Conservation (phyloP, 2,329 filamentous ascomycete species). For the Venturia carpophila region DNA sequence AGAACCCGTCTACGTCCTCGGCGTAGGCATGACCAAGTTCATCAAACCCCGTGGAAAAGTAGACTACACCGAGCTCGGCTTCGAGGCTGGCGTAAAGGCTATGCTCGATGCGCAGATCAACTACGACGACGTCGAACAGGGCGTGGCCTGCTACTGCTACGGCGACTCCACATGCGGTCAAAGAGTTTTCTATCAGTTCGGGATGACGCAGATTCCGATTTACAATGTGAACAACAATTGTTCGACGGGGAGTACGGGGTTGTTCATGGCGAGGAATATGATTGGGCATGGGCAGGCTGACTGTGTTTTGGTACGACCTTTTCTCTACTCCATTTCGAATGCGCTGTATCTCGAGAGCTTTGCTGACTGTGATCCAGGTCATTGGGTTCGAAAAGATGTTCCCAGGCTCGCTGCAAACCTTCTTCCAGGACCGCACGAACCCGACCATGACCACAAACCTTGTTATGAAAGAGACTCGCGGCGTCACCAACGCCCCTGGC, state of each 20-base stretch:
- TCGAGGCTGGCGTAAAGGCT: conserved; percentile 84
- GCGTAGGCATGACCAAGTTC: conserved; percentile 98
- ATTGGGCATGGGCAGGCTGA: conserved; percentile 74
- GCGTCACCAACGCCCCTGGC: conserved; percentile 71
- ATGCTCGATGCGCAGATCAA: conserved; percentile 78
- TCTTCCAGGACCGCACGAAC: conserved; percentile 78
- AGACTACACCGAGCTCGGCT: conserved; percentile 90
- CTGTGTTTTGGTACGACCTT: conserved; percentile 57
- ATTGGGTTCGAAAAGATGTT: conserved; percentile 99
- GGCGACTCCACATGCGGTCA: conserved; percentile 92
- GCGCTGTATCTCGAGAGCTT: too few relatives aligned
- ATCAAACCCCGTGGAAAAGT: conserved; percentile 93
- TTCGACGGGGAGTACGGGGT: conserved; percentile 85
- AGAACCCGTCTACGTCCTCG: conserved; percentile 72
- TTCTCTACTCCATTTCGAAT: neutral
- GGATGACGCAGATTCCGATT: conserved; percentile 92
- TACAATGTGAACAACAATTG: conserved; percentile 99
- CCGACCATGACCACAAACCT: conserved; percentile 63
- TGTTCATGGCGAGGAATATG: conserved; percentile 74
- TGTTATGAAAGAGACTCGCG: conserved; percentile 79
- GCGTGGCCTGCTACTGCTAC: conserved; percentile 96
- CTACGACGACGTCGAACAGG: conserved; percentile 94
- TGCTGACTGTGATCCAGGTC: conserved; percentile 39
- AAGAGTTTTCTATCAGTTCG: conserved; percentile 97
- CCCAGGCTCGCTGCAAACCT: conserved; percentile 72